Conservation (phyloP, 2,329 filamentous ascomycete genomes). For the Pseudogymnoascus sp. region DNA sequence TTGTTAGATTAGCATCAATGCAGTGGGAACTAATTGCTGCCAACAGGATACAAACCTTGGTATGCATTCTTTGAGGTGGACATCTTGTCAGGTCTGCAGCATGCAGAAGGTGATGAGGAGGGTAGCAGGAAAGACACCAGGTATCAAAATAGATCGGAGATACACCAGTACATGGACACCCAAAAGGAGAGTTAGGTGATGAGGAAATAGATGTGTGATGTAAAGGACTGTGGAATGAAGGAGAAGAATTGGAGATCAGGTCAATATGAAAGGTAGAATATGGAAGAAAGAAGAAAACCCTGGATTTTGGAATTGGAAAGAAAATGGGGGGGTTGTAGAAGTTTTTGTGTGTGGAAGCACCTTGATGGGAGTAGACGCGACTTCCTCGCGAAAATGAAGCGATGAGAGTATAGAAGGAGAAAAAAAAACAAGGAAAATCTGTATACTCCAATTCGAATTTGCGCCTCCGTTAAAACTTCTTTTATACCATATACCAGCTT, state of each 20-base stretch:
- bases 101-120: not conserved
- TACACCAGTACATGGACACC: not conserved
- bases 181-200: not conserved
- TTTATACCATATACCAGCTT: not conserved
- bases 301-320: not conserved
- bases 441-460: not conserved
- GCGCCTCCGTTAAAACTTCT: not conserved
- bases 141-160: not conserved
- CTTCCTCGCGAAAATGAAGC: not conserved
- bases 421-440: not conserved
- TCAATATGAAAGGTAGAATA: not conserved
- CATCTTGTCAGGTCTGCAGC: conserved; percentile 4
- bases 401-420: not conserved
- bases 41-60: conserved; percentile 28
- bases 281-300: not conserved
- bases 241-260: not conserved
- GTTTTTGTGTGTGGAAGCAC: not conserved
- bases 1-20: conserved; percentile 55
- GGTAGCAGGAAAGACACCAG: not conserved
- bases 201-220: not conserved
- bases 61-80: conserved; percentile 10
- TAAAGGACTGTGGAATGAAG: not conserved
- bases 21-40: conserved; percentile 44
- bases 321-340: conserved; percentile 1
- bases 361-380: not conserved